These are phyloP conservation scores for Symmetrospora coprosmae DNA, from an alignment of 768 basidiomycete species.

Conservation along the genomic window DNA sequence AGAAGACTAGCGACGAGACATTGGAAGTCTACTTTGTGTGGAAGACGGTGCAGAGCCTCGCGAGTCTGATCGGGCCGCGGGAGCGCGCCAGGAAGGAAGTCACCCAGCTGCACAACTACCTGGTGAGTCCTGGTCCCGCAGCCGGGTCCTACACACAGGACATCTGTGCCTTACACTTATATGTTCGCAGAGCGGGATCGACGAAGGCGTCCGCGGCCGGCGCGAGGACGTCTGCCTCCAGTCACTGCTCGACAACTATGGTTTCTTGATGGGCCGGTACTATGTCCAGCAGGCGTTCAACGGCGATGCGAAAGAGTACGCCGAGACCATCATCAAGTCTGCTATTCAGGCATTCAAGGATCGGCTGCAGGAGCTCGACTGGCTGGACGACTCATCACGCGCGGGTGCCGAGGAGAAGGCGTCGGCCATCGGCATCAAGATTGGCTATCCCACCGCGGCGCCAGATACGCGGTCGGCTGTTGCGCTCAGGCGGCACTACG, in stretches of 20 bases:
- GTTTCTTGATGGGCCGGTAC: slow-evolving; percentile 73
- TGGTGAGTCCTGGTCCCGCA: no score
- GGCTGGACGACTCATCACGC: slow-evolving; percentile 82
- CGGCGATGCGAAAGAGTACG: slow-evolving; percentile 62
- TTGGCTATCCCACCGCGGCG: slow-evolving; percentile 78
- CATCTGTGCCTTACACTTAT: no score
- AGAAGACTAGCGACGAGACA: slow-evolving; percentile 52
- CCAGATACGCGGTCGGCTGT: slow-evolving; percentile 62
- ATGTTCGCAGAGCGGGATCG: slow-evolving; percentile 72
- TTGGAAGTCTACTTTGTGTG: slow-evolving; percentile 75
- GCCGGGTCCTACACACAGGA: no score
- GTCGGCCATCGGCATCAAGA: slow-evolving; percentile 68
- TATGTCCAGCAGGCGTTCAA: slow-evolving; percentile 71
- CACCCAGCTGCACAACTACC: slow-evolving; percentile 52
- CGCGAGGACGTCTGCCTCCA: slow-evolving; percentile 69
- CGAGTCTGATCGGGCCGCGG: slow-evolving; percentile 48
- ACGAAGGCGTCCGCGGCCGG: slow-evolving; percentile 70
- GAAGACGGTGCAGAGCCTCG: slow-evolving; percentile 49
- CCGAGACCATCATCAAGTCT: slow-evolving; percentile 63
- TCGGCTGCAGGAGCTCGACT: slow-evolving; percentile 58
- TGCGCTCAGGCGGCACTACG: slow-evolving; percentile 62
- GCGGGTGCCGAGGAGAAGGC: slow-evolving; percentile 52
- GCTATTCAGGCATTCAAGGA: slow-evolving; percentile 70
- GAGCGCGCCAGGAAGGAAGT: slow-evolving; percentile 69
- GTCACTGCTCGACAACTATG: slow-evolving; percentile 56